These are phyloP conservation scores for Saitozyma podzolica DNA, from an alignment of 768 basidiomycete genomes.

Conservation along the genomic window DNA sequence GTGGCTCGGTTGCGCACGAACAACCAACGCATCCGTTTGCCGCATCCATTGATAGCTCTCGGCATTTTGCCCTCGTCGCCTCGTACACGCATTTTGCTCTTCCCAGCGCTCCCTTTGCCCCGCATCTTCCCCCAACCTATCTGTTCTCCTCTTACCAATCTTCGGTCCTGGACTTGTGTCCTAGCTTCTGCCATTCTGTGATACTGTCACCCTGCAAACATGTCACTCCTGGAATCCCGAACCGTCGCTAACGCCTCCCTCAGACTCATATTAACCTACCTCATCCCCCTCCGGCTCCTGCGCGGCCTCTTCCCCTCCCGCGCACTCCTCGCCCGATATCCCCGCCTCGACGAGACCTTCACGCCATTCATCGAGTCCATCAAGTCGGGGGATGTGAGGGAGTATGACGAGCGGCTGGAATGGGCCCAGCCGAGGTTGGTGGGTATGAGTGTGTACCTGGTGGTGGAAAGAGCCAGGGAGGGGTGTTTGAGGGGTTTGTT, in stretches of 20 bases:
- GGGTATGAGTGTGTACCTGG: slow-evolving; percentile 82
- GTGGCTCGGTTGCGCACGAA: too few species aligned
- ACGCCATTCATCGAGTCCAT: slow-evolving; percentile 79
- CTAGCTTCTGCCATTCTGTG: not conserved
- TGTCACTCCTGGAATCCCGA: not conserved
- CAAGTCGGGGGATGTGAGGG: slow-evolving; percentile 69
- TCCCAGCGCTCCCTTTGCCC: too few species aligned
- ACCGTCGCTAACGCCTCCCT: not conserved
- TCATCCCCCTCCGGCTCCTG: slow-evolving; percentile 84
- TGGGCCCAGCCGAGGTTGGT: slow-evolving; percentile 72
- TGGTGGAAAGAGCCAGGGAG: slow-evolving; percentile 83
- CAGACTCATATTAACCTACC: slow-evolving; percentile 86
- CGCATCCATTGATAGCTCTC: too few species aligned
- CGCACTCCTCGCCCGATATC: slow-evolving; percentile 70
- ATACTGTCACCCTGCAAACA: not conserved
- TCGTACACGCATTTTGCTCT: too few species aligned
- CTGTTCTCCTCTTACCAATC: too few species aligned
- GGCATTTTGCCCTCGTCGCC: too few species aligned
- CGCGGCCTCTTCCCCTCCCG: slow-evolving; percentile 80
- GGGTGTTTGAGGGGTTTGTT: slow-evolving; percentile 81
- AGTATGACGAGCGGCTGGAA: slow-evolving; percentile 74
- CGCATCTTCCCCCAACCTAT: too few species aligned
- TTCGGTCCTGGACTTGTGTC: too few species aligned
- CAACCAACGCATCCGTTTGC: too few species aligned
- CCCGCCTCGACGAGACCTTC: slow-evolving; percentile 70